phyloP scores from a whole-genome alignment of 345 rosid genomes.

The Garcia nutans region DNA sequence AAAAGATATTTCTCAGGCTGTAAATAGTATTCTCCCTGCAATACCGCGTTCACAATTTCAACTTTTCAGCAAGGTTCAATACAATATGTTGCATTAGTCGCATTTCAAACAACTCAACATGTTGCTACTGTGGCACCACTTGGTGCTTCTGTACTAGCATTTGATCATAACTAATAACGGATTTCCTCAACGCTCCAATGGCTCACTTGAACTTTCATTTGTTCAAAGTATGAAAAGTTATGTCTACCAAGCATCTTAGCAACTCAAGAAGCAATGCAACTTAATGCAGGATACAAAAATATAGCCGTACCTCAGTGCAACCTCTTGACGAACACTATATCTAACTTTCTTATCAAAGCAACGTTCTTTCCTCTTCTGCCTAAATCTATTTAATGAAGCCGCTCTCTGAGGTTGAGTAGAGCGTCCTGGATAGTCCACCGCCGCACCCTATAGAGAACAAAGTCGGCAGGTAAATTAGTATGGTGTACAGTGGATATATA shows the following conservation, averaged over 20 bases:
- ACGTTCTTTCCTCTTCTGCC: slow-evolving; percentile 91
- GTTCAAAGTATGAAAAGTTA: not conserved
- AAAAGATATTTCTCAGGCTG: not conserved
- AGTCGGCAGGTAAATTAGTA: slow-evolving; percentile 3
- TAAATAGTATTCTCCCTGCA: too few species aligned
- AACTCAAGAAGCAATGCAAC: not conserved
- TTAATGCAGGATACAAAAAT: not conserved
- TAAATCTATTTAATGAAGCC: slow-evolving; percentile 79
- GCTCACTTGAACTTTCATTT: not conserved
- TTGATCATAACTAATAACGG: not conserved
- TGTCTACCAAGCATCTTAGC: not conserved
- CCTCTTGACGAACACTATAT: slow-evolving; percentile 95
- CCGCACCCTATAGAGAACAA: slow-evolving; percentile 38
- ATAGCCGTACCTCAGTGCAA: slow-evolving; percentile 70
- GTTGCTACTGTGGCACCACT: not conserved
- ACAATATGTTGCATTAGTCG: not conserved
- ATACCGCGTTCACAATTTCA: not conserved
- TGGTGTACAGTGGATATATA: not conserved
- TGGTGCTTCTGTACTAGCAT: not conserved
- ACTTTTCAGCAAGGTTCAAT: not conserved
- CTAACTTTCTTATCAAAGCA: slow-evolving; percentile 93
- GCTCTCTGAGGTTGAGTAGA: slow-evolving; percentile 82
- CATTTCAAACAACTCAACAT: not conserved
- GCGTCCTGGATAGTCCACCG: slow-evolving; percentile 54
- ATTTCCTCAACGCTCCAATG: not conserved